Evolutionary conservation across 805 yeast species (phyloP), one percentile per base, ranked within the genome.

Genomic region (Hanseniaspora vineae): DNA sequence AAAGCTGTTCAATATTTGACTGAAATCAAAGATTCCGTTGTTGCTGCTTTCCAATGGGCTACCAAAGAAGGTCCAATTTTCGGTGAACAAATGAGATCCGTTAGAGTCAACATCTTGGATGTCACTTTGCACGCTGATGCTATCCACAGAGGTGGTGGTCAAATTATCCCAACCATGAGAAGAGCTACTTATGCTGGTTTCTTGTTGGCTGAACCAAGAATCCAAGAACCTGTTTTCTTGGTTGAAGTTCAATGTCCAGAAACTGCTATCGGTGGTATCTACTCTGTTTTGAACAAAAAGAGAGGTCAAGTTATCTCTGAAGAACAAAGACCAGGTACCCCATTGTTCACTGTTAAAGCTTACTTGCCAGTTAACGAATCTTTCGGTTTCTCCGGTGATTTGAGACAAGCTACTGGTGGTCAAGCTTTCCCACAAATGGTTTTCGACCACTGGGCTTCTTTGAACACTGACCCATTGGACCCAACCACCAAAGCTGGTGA

Each of bases 361-460:
- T 85, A 88, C 95, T 81, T 90, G 77, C 98, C 98, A 72, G 97
- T 90, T 64, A 92, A 90, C 78, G 98, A 92, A 81, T 90, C 98
- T 51, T 90, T 92, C 84, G 98, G 98, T 84, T 90, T 90, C 96
- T 84, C 96, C 66, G 92, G 94, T 79, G 96, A 89, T 68, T 84
- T 90, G 70, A 87, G 98, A 81, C 97, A 90, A 78, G 96, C 97
- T 69, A 90, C 98, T 68, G 97, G 96, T 85, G 98, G 98, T 75
- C 98, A 90, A 81, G 98, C 98, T 73, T 90, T 90, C 98, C 98
- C 98, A 77, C 97, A 90, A 79, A 80, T 92, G 95, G 94, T 92
- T 73, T 92, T 90, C 76, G 97, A 92, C 75, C 98, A 90, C 75
- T 90, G 97, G 97, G 77, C 87, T 59, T 73, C 86, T 65, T 76